These are phyloP conservation scores for Diddensiella transvaalensis DNA, from an alignment of 805 yeast genomes.

Conservation along the genomic window DNA sequence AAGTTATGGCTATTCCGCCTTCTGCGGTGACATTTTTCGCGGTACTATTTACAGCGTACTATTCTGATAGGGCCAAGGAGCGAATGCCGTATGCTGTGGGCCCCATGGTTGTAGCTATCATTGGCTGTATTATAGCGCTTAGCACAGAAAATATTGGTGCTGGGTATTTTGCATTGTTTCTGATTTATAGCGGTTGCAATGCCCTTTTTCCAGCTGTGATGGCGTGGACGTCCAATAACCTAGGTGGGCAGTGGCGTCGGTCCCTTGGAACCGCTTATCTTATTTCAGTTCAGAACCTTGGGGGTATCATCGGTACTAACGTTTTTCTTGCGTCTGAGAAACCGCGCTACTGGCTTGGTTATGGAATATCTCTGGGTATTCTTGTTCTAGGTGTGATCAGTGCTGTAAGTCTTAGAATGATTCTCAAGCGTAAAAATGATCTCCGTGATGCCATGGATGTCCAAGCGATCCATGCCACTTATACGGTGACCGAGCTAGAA, in stretches of 20 bases:
- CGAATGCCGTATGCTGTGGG: background rate
- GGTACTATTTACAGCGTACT: background rate
- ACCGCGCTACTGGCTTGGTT: background rate
- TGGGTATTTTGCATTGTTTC: background rate
- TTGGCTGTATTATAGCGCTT: background rate
- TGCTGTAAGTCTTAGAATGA: background rate
- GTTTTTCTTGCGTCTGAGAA: background rate
- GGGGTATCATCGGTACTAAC: background rate
- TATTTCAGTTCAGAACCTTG: background rate
- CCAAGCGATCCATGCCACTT: background rate
- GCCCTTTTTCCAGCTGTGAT: background rate
- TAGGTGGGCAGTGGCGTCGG: background rate
- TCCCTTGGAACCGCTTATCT: background rate
- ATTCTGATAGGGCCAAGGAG: background rate
- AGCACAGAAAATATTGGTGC: background rate
- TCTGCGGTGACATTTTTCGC: background rate
- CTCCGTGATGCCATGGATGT: background rate
- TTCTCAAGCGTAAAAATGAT: background rate
- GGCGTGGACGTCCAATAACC: background rate
- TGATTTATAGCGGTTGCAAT: background rate
- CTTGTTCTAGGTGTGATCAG: background rate
- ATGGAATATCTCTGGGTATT: background rate
- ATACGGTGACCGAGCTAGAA: background rate
- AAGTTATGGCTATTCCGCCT: constrained; percentile 31
- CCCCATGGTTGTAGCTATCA: background rate